Percentiles rank a stretch among this genome's conserved stretches.
Conservation (phyloP, 192 early-diverging fungal species). For the Podila epigama region DNA sequence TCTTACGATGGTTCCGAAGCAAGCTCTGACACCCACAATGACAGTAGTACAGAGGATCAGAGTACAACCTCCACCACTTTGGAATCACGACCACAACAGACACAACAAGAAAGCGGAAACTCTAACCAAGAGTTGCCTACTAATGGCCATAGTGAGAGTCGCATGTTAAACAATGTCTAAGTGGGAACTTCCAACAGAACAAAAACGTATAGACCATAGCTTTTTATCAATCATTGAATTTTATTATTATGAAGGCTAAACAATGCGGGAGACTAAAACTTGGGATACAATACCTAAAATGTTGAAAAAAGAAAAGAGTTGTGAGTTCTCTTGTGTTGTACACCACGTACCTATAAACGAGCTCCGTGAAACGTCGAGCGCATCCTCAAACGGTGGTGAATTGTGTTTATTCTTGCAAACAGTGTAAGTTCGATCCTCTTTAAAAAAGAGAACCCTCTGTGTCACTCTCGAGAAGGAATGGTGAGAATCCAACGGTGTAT, state of each 20-base stretch:
- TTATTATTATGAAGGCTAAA: too few species aligned
- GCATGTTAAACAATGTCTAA: too few species aligned
- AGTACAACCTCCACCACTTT: too few species aligned
- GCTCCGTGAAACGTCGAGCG: slow-evolving; percentile 43
- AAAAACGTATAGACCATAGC: too few species aligned
- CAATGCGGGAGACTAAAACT: too few species aligned
- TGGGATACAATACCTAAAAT: too few species aligned
- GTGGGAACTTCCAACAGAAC: too few species aligned
- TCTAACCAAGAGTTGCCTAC: too few species aligned
- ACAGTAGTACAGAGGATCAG: neutral
- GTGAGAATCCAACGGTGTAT: slow-evolving; percentile 46
- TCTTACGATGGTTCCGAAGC: neutral
- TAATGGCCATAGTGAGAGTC: too few species aligned
- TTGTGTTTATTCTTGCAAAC: slow-evolving; percentile 48
- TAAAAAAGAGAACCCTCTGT: slow-evolving; percentile 43
- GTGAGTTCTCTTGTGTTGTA: slow-evolving; percentile 14
- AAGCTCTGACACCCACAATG: neutral
- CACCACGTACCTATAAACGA: slow-evolving; percentile 51
- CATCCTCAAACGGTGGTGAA: slow-evolving; percentile 50
- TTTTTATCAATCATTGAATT: too few species aligned
- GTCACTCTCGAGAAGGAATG: slow-evolving; percentile 52
- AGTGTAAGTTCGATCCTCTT: slow-evolving; percentile 49
- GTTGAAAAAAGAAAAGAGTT: slow-evolving; percentile 3
- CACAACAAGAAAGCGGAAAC: too few species aligned
- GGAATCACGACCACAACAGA: too few species aligned